These are phyloP conservation scores for Elongisporangium anandrum DNA, from an alignment of 352 stramenopile species.

Conservation along the genomic window DNA sequence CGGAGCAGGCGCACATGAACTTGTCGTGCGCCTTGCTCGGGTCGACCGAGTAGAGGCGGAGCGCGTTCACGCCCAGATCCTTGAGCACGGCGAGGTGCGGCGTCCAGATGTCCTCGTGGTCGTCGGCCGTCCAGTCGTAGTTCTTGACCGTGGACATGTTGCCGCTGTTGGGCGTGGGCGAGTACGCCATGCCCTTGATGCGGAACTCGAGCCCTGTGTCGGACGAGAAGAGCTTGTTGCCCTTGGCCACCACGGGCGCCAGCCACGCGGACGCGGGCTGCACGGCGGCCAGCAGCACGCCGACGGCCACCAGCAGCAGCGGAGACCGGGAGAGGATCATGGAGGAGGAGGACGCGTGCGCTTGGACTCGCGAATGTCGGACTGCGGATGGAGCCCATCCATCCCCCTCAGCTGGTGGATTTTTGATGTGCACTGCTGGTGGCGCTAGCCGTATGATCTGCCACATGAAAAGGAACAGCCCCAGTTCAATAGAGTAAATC, in stretches of 20 bases:
- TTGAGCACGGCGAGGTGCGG: slow-evolving; percentile 23
- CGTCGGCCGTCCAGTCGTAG: slow-evolving; percentile 31
- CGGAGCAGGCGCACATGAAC: slow-evolving; percentile 30
- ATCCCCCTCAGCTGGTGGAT: neutral
- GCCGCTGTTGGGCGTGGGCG: slow-evolving; percentile 24
- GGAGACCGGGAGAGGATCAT: neutral
- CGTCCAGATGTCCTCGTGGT: slow-evolving; percentile 22
- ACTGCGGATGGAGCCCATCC: neutral
- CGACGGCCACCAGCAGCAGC: neutral
- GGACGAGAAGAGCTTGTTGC: slow-evolving; percentile 69
- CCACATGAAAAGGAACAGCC: neutral
- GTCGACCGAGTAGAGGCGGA: slow-evolving; percentile 33
- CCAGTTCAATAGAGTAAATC: neutral
- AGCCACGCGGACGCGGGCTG: slow-evolving; percentile 7
- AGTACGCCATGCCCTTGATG: slow-evolving; percentile 35
- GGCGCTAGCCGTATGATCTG: neutral
- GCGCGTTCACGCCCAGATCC: slow-evolving; percentile 26
- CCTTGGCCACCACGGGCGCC: slow-evolving; percentile 21
- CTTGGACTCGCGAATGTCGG: neutral
- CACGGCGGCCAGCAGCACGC: neutral
- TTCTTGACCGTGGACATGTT: slow-evolving; percentile 15
- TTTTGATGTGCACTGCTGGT: neutral
- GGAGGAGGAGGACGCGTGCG: neutral
- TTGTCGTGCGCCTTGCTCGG: slow-evolving; percentile 25
- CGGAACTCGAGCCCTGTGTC: slow-evolving; percentile 31